These are phyloP conservation scores for Calophaca sinica DNA, from an alignment of 306 rosid genomes.

Conservation along the genomic window DNA sequence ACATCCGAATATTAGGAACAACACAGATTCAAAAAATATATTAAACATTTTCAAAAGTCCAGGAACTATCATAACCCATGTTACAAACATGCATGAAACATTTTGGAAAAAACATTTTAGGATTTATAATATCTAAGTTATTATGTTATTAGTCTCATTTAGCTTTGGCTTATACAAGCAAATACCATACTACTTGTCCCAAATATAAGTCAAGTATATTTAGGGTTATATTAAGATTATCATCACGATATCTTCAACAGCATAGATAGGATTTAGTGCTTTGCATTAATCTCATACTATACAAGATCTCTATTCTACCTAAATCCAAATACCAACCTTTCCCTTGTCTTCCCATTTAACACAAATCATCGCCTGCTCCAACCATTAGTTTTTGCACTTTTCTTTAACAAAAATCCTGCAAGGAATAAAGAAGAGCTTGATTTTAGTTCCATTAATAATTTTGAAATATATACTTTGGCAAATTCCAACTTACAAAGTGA, in stretches of 20 bases:
- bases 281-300: background rate
- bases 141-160: background rate
- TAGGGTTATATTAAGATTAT: background rate
- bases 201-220: background rate
- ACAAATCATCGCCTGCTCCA: slow-evolving; percentile 99
- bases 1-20: slow-evolving; percentile 11
- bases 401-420: slow-evolving; percentile 86
- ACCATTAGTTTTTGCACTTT: slow-evolving; percentile 89
- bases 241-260: slow-evolving; percentile 13
- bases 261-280: background rate
- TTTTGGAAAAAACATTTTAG: slow-evolving; percentile 1
- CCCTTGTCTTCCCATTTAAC: slow-evolving; percentile 93
- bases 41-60: background rate
- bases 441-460: slow-evolving; percentile 2
- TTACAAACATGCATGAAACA: background rate
- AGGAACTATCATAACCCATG: background rate
- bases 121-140: slow-evolving; percentile 1
- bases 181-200: background rate
- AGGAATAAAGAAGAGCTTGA: slow-evolving; percentile 29
- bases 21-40: background rate
- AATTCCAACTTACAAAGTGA: slow-evolving; percentile 33
- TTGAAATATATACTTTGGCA: slow-evolving; percentile 12
- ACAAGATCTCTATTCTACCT: slow-evolving; percentile 10
- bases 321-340: slow-evolving; percentile 67
- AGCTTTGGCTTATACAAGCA: too few species aligned